Evolutionary conservation across 2,329 filamentous ascomycete genomes (phyloP).

Genomic region (Hymenoscyphus scutula): DNA sequence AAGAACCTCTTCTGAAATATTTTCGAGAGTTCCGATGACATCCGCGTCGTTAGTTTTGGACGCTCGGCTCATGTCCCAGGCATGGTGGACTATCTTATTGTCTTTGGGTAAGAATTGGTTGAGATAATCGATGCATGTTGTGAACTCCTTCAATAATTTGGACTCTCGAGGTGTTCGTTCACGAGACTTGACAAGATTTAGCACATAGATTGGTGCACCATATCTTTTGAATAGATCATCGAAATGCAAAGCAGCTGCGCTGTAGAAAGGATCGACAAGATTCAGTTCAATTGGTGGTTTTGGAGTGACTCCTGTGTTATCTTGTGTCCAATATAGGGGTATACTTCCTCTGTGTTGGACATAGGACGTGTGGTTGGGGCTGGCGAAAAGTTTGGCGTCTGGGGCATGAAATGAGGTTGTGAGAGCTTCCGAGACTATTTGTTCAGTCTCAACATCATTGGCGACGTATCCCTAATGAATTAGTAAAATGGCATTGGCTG

Average conservation of each 20-base stretch:
- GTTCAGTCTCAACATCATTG: constrained; percentile 98
- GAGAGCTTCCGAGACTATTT: constrained; percentile 91
- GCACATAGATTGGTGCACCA: constrained; percentile 83
- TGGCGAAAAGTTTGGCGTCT: constrained; percentile 80
- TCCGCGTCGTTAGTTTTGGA: constrained; percentile 90
- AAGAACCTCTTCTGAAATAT: constrained; percentile 84
- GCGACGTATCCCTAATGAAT: constrained; percentile 73
- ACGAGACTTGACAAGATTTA: constrained; percentile 87
- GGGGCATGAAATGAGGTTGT: constrained; percentile 96
- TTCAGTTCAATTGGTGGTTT: constrained; percentile 96
- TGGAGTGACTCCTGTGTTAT: constrained; percentile 89
- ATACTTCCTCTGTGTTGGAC: constrained; percentile 97
- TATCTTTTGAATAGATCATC: constrained; percentile 93
- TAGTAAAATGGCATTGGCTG: constrained; percentile 10
- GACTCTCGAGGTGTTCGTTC: constrained; percentile 89
- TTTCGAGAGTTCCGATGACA: constrained; percentile 88
- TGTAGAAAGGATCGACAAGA: constrained; percentile 94
- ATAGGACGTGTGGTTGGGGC: constrained; percentile 91
- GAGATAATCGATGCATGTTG: constrained; percentile 82
- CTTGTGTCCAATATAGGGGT: constrained; percentile 95
- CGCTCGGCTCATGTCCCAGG: constrained; percentile 97
- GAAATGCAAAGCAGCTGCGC: constrained; percentile 89
- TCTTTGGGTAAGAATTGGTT: constrained; percentile 86
- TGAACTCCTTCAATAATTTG: constrained; percentile 84
- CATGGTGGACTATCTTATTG: constrained; percentile 88